phyloP scores from a whole-genome alignment of 2,329 filamentous ascomycete genomes.

The Lecanicillium sp. region DNA sequence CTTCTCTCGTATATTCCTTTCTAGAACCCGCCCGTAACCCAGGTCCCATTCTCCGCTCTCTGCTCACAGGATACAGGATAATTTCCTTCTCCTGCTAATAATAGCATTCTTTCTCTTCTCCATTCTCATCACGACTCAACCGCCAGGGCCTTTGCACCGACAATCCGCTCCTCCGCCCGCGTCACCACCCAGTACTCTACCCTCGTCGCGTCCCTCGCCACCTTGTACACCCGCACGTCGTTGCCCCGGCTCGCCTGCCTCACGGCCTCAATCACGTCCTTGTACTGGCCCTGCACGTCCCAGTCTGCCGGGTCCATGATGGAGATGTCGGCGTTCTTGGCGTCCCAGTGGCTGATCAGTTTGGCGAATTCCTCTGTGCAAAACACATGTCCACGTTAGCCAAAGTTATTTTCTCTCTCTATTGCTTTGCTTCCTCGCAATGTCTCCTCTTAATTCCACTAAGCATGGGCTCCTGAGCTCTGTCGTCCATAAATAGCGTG shows the following conservation, averaged over 20 bases:
- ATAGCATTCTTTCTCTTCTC: neutral
- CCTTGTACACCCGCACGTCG: conserved; percentile 68
- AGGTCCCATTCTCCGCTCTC: too few relatives aligned
- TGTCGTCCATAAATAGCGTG: neutral
- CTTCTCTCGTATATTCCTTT: too few relatives aligned
- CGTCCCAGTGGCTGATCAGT: conserved; percentile 52
- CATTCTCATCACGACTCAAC: conserved; percentile 47
- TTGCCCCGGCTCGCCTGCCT: conserved; percentile 53
- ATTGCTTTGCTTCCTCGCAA: neutral
- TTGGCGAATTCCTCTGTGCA: conserved; percentile 60
- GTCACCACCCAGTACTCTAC: conserved; percentile 76
- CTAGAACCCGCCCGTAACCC: too few relatives aligned
- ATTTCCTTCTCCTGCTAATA: neutral
- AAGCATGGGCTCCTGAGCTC: too few relatives aligned
- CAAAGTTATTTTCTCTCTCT: neutral
- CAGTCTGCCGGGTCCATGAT: conserved; percentile 64
- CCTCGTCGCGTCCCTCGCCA: conserved; percentile 54
- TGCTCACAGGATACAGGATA: too few relatives aligned
- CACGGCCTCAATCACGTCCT: conserved; percentile 60
- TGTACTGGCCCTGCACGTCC: conserved; percentile 66
- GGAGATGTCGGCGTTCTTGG: conserved; percentile 48
- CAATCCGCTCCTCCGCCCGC: conserved; percentile 53
- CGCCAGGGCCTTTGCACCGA: conserved; percentile 71
- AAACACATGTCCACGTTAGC: conserved; percentile 1
- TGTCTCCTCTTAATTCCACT: too few relatives aligned